A percentile compares a stretch with the other conserved stretches of the same genome.
These are phyloP conservation scores for Elsinoe necatrix DNA, from an alignment of 2,329 filamentous ascomycete genomes.

Conservation along the genomic window DNA sequence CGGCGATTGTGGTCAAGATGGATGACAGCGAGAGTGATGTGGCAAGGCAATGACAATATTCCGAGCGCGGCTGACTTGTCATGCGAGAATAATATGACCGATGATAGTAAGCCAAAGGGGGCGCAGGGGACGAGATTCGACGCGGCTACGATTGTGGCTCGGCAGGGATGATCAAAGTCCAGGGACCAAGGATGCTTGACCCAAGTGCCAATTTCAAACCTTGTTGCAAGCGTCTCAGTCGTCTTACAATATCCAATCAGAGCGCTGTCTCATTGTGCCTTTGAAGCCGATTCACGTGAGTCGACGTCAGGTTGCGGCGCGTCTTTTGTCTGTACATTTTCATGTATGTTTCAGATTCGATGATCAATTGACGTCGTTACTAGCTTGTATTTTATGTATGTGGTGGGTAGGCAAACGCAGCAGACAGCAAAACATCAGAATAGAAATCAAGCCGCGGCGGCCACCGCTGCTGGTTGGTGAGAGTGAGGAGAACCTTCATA, in stretches of 20 bases:
- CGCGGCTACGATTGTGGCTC: background rate
- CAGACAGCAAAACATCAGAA: background rate
- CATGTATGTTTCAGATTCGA: background rate
- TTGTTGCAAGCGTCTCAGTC: background rate
- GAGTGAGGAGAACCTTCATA: conserved; percentile 16
- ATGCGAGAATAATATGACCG: background rate
- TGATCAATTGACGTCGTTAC: conserved; percentile 10
- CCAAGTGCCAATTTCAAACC: conserved; percentile 3
- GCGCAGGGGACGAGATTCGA: conserved; percentile 3
- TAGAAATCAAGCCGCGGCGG: conserved; percentile 1
- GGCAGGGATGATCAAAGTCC: too few relatives aligned
- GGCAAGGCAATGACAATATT: background rate
- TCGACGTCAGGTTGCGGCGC: background rate
- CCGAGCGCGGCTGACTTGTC: background rate
- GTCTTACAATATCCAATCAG: background rate
- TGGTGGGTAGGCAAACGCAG: background rate
- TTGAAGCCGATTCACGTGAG: background rate
- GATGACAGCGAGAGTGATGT: background rate
- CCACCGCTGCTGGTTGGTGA: background rate
- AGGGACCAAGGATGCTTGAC: too few relatives aligned
- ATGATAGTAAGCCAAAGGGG: background rate
- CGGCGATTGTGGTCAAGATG: background rate
- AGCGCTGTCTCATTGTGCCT: background rate
- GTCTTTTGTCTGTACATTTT: background rate
- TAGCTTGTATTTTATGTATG: background rate